A percentile compares a stretch with the other conserved stretches of the same genome.
phyloP scores from a whole-genome alignment of 495 filamentous ascomycete species.

The Niebla homalea region DNA sequence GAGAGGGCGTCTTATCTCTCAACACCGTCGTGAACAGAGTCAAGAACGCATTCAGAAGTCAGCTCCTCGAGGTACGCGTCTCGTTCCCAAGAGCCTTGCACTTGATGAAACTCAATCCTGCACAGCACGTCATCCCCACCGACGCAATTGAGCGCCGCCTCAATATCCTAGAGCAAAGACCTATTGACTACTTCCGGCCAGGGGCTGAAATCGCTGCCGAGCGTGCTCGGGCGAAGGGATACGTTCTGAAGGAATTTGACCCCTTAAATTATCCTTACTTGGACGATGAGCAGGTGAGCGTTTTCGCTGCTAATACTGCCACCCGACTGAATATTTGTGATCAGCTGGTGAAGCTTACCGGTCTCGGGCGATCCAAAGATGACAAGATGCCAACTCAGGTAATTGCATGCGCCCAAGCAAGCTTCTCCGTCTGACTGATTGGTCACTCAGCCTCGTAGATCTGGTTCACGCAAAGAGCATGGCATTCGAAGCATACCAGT shows the following conservation, averaged over 20 bases:
- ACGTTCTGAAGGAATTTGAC: background rate
- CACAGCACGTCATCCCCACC: background rate
- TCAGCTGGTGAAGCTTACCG: too few species aligned
- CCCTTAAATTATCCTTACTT: conserved; percentile 5
- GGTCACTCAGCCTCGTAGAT: too few species aligned
- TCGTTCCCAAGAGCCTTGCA: too few species aligned
- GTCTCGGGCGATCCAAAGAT: too few species aligned
- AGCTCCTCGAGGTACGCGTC: too few species aligned
- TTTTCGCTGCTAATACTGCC: background rate
- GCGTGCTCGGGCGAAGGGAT: conserved; percentile 6
- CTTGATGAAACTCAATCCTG: too few species aligned
- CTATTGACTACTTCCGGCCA: conserved; percentile 7
- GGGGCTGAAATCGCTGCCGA: background rate
- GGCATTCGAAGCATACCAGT: too few species aligned
- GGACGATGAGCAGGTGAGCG: background rate
- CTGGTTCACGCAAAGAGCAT: too few species aligned
- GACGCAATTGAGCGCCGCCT: conserved; percentile 7
- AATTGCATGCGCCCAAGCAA: too few species aligned
- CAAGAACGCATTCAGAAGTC: conserved; percentile 4
- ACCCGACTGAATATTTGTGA: too few species aligned
- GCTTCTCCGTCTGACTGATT: too few species aligned
- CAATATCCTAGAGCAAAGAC: conserved; percentile 2
- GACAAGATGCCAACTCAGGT: too few species aligned
- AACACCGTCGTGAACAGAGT: conserved; percentile 1
- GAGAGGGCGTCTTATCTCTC: background rate